phyloP scores from a whole-genome alignment of 495 filamentous ascomycete genomes.

The Penicillium canariense region DNA sequence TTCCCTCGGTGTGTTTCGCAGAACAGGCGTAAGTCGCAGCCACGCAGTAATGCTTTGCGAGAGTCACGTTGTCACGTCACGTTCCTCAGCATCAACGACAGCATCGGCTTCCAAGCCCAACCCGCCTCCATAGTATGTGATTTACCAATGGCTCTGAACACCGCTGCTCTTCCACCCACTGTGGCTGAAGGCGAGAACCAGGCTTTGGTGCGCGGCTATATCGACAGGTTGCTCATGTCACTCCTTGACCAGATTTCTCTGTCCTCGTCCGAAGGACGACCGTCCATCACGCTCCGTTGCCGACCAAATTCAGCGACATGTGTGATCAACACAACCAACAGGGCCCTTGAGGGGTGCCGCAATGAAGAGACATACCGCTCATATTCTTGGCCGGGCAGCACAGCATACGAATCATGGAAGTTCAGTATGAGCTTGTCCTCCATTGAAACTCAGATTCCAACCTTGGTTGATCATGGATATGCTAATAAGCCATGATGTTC shows the following conservation, averaged over 20 bases:
- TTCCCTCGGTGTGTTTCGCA: neutral
- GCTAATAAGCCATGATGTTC: neutral
- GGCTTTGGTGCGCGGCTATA: constrained; percentile 29
- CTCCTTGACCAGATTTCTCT: constrained; percentile 28
- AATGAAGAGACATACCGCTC: constrained; percentile 19
- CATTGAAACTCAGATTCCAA: neutral
- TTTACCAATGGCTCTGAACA: constrained; percentile 10
- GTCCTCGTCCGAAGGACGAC: constrained; percentile 23
- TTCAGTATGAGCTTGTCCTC: constrained; percentile 49
- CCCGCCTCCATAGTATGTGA: neutral
- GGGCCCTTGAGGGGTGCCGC: constrained; percentile 28
- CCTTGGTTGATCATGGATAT: too few relatives aligned
- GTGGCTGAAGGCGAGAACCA: neutral
- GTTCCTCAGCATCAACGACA: neutral
- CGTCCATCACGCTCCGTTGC: constrained; percentile 34
- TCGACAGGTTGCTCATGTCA: constrained; percentile 30
- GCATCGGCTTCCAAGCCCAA: neutral
- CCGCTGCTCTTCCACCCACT: neutral
- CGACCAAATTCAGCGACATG: constrained; percentile 21
- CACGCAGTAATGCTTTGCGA: neutral
- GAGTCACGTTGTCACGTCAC: neutral
- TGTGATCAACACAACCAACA: constrained; percentile 28
- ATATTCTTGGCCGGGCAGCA: constrained; percentile 58
- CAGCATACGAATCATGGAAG: constrained; percentile 59
- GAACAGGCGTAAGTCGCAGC: neutral